A percentile compares a stretch with the other conserved stretches of the same genome.
Evolutionary conservation across 441 rosid genomes (phyloP).

Genomic region (Adansonia grandidieri): DNA sequence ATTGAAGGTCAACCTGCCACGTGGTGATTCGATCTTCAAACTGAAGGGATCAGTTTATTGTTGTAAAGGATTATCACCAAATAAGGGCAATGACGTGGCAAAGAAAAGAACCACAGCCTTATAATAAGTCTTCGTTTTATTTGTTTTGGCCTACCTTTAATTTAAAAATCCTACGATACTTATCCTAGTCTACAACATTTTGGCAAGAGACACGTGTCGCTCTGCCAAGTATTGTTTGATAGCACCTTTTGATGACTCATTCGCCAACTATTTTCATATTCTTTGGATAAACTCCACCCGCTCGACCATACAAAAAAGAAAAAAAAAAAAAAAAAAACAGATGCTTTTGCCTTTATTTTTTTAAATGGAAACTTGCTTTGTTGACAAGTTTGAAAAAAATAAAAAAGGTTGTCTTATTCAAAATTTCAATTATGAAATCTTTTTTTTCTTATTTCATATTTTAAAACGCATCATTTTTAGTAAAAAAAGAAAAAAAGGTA

Average conservation of each 20-base stretch:
- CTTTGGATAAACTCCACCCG: not conserved
- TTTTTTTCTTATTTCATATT: too few relatives aligned
- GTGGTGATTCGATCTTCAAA: not conserved
- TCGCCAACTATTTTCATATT: not conserved
- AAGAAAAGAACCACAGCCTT: slow-evolving; percentile 12
- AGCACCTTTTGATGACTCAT: not conserved
- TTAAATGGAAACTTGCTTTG: not conserved
- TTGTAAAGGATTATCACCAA: not conserved
- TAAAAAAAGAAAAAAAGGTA: too few relatives aligned
- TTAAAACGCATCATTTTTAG: too few relatives aligned
- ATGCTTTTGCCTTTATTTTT: not conserved
- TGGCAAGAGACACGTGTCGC: not conserved
- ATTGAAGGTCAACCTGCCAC: slow-evolving; percentile 6
- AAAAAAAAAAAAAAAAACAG: not conserved
- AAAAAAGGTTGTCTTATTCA: too few relatives aligned
- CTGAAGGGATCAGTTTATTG: too few relatives aligned
- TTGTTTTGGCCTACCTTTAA: not conserved
- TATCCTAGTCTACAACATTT: slow-evolving; percentile 8
- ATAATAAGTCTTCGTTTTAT: not conserved
- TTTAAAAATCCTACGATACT: not conserved
- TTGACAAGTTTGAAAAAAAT: not conserved
- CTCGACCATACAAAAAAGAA: not conserved
- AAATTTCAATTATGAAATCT: too few relatives aligned
- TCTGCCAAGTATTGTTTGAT: not conserved
- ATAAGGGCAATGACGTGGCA: slow-evolving; percentile 16